Evolutionary conservation across 371 early-diverging fungal species (phyloP).

Genomic region (Smittium culicis): DNA sequence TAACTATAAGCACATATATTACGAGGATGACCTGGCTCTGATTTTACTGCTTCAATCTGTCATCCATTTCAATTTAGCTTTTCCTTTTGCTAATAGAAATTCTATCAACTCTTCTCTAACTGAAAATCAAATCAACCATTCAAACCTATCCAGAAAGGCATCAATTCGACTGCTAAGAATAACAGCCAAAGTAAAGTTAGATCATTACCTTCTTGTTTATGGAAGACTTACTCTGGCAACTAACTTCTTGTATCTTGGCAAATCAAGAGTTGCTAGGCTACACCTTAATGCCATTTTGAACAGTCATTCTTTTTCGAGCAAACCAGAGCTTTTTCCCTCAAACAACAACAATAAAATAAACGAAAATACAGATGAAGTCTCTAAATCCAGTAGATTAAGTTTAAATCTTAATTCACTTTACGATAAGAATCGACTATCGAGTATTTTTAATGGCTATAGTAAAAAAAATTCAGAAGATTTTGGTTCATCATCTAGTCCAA

Average conservation of each 20-base stretch:
- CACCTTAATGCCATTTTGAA: constrained; percentile 1
- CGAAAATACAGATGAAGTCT: not conserved
- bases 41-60: constrained; percentile 39
- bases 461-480: not conserved
- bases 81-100: constrained; percentile 15
- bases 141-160: constrained; percentile 2
- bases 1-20: constrained; percentile 36
- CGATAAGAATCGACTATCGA: not conserved
- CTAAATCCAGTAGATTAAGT: not conserved
- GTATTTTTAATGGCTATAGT: not conserved
- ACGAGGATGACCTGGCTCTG: constrained; percentile 54
- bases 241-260: not conserved
- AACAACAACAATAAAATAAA: not conserved
- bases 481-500: not conserved
- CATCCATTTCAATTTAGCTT: constrained; percentile 12
- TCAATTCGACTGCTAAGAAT: not conserved
- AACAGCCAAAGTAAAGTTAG: not conserved
- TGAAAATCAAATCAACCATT: not conserved
- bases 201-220: constrained; percentile 1
- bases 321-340: not conserved
- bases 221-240: not conserved
- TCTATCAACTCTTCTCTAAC: constrained; percentile 9
- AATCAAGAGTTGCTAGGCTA: not conserved
- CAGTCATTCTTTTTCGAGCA: not conserved
- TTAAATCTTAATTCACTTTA: not conserved